Evolutionary conservation across 2,329 filamentous ascomycete genomes (phyloP).

Genomic region (Penicillium sp.): DNA sequence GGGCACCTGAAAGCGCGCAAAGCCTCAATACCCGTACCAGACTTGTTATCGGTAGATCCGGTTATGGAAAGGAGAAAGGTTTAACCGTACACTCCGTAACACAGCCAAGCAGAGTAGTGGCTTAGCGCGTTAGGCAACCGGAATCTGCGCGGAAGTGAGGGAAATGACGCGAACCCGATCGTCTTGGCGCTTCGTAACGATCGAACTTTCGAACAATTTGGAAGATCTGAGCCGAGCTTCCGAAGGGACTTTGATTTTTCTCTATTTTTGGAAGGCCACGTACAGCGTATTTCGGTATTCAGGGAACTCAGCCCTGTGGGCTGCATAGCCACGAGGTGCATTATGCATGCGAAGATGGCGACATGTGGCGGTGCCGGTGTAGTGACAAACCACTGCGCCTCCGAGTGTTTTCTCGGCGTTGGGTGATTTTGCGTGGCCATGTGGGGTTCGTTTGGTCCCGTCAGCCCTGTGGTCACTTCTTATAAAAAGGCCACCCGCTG

Average conservation of each 20-base stretch:
- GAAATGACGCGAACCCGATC: not conserved
- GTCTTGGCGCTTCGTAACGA: not conserved
- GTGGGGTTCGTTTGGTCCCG: conserved; percentile 11
- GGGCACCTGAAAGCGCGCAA: not conserved
- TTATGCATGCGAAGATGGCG: not conserved
- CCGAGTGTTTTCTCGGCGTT: not conserved
- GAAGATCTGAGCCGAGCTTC: not conserved
- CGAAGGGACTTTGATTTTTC: not conserved
- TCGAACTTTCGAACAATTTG: not conserved
- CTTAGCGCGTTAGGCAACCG: conserved; percentile 3
- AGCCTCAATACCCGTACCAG: not conserved
- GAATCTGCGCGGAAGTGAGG: not conserved
- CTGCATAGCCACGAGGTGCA: not conserved
- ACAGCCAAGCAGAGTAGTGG: conserved; percentile 4
- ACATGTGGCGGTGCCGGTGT: conserved; percentile 7
- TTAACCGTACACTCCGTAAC: not conserved
- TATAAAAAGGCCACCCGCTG: conserved; percentile 1
- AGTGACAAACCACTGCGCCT: not conserved
- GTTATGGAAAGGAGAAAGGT: not conserved
- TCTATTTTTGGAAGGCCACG: not conserved
- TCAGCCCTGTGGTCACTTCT: conserved; percentile 20
- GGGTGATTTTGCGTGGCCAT: conserved; percentile 11
- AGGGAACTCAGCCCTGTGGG: not conserved
- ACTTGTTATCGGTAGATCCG: not conserved
- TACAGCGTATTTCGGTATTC: not conserved